Conservation (phyloP, 2,329 filamentous ascomycete species). For the Phoma sp. region DNA sequence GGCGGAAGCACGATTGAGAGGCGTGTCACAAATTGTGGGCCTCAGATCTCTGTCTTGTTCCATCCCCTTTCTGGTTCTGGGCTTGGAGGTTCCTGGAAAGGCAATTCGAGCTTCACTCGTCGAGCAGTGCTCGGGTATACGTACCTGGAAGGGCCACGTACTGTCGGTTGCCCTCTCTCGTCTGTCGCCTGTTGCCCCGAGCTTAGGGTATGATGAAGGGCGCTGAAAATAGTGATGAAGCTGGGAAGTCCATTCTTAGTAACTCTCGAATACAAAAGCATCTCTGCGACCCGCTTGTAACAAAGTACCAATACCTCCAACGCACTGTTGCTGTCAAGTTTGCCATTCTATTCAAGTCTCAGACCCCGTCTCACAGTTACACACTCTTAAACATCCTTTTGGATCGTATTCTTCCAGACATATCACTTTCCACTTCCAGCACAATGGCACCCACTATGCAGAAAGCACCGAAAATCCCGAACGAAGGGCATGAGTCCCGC, state of each 20-base stretch:
- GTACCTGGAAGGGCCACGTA: slow-evolving; percentile 41
- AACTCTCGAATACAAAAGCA: slow-evolving; percentile 30
- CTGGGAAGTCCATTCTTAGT: slow-evolving; percentile 19
- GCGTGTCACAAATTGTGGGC: slow-evolving; percentile 29
- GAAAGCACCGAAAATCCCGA: slow-evolving; percentile 21
- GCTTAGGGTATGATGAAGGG: slow-evolving; percentile 29
- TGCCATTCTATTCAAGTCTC: slow-evolving; percentile 27
- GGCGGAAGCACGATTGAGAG: slow-evolving; percentile 39
- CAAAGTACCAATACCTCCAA: slow-evolving; percentile 27
- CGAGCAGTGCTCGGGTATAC: slow-evolving; percentile 34
- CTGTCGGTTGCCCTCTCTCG: slow-evolving; percentile 40
- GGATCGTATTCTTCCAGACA: slow-evolving; percentile 9
- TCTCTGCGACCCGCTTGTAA: slow-evolving; percentile 26
- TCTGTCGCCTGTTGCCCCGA: slow-evolving; percentile 37
- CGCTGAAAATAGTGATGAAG: slow-evolving; percentile 21
- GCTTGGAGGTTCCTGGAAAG: slow-evolving; percentile 33
- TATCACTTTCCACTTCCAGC: slow-evolving; percentile 10
- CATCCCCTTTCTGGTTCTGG: slow-evolving; percentile 39
- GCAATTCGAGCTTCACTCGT: slow-evolving; percentile 43
- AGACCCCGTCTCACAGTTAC: slow-evolving; percentile 29
- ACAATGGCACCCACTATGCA: slow-evolving; percentile 20
- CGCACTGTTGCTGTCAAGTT: slow-evolving; percentile 26
- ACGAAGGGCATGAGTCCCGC: slow-evolving; percentile 8
- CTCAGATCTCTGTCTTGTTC: slow-evolving; percentile 29
- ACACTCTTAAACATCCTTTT: slow-evolving; percentile 24